Base-by-base conservation (phyloP, 1,284 basidiomycete genomes). In the Pisolithus thermaeus region DNA sequence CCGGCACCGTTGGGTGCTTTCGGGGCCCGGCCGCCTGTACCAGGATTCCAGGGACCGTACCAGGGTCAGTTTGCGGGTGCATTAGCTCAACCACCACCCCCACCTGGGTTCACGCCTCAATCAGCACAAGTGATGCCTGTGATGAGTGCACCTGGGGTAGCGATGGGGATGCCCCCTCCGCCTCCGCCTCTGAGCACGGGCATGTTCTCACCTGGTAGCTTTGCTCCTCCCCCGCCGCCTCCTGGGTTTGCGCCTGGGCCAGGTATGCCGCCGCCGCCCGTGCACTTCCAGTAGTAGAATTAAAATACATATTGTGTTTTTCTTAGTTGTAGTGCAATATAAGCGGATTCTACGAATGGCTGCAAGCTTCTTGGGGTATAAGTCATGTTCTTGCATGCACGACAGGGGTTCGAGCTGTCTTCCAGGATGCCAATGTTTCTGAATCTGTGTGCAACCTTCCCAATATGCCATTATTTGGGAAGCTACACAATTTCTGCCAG, bases 51-150 rank as follows among this genome's bases (percentile, higher is more conserved):
- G 58, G 83, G 80, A 14, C 82, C 81, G 0, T 90, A 89, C 59
- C 87, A 88, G 72, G 91, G 90, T n/a, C 90, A 92, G 69, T 93
- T 91, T 64, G 90, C 89, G 7, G 90, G 90, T 42, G 84, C 78
- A 22, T 77, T 93, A 49, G 87, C 87, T 1, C 80, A 82, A 50
- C 81, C 83, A 1, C 79, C 82, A 12, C 80, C 87, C 0, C 76
- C 84, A 0, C 80, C 84, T 44, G 86, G 86, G 9, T 88, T 88
- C 55, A 76, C 81, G 0, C 78, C 80, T 20, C 84, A 85, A 58
- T 82, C 81, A 57, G 77, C 78, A 7, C 75, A 71, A 40, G 52
- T 50, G 3, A 69, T 72, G 62, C 67, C 65, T 16, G 66, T 70
- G 64, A 72, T 73, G 71, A 63, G 61, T 48, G 63, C 56, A 28